Base-by-base conservation (phyloP, 2,329 filamentous ascomycete species). In the Dothiorella sarmentorum region DNA sequence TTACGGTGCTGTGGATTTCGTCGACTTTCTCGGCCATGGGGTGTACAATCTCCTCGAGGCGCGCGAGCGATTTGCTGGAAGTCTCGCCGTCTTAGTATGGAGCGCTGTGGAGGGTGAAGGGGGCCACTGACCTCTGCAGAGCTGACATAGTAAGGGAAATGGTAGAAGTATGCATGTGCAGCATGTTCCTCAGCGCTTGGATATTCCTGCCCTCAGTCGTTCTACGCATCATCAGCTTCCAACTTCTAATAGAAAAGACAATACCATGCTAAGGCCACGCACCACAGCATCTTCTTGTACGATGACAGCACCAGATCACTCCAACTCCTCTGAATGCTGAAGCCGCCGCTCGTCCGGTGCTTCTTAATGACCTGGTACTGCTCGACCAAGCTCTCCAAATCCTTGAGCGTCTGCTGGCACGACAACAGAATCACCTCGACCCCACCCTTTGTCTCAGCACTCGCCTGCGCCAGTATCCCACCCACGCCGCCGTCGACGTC, bases 351-450 rank as follows among this genome's bases (percentile, higher is more conserved):
- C 0, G 73, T 76, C 22, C 72, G 68, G 56, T 72, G 71, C 61
- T 74, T 76, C 49, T 67, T 72, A 62, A 77, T 73, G 47, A 76
- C 71, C 57, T 78, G 76, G 62, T 79, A 77, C 42, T 74, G 71
- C 43, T 77, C 74, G 15, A 78, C 69, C 29, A 79, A 67, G 26
- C 74, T 73, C 43, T 78, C 75, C 42, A 79, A 63, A 59, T 79
- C 74, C 17, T 73, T 66, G 7, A 79, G 64, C 0, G 74, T 75
- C 37, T 66, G 68, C 57, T 71, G 68, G 35, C 74, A 76, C 7
- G 71, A 75, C 3, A 64, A 61, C 35, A 79, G 33, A 7, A 78
- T 75, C 9, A 68, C 69, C 24, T 65, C 68, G n/a, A 79, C 66
- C 6, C 74, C 75, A 44, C 67, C 49, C 56, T 69, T 70, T 3